phyloP scores from a whole-genome alignment of 768 basidiomycete species.

The Cyclocybe cylindracea region DNA sequence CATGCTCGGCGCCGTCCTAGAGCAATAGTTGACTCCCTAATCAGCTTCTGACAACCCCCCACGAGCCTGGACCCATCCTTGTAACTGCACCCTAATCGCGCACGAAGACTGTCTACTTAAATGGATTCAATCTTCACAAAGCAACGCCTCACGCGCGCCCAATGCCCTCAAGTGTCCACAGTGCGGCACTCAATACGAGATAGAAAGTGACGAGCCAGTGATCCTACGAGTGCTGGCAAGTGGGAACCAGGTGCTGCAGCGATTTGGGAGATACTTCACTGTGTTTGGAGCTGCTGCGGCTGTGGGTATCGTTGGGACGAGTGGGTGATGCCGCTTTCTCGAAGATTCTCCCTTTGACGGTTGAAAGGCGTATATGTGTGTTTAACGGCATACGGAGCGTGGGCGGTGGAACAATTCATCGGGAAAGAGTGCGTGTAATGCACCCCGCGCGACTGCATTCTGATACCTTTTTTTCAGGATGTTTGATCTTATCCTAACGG shows the following conservation, averaged over 20 bases:
- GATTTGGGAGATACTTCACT: constrained; percentile 53
- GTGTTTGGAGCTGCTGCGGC: constrained; percentile 50
- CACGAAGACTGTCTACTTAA: constrained; percentile 78
- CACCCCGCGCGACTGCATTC: background rate
- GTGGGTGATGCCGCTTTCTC: constrained; percentile 37
- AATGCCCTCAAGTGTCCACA: constrained; percentile 84
- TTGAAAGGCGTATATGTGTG: constrained; percentile 42
- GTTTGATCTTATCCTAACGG: constrained; percentile 63
- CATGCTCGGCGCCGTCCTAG: constrained; percentile 2
- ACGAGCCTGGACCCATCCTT: constrained; percentile 75
- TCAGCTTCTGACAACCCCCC: constrained; percentile 31
- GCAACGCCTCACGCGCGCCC: constrained; percentile 48
- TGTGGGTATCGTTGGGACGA: constrained; percentile 58
- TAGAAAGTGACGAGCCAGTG: constrained; percentile 64
- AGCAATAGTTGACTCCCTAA: background rate
- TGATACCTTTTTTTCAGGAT: constrained; percentile 37
- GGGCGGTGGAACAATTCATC: constrained; percentile 68
- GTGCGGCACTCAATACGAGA: constrained; percentile 64
- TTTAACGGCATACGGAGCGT: constrained; percentile 69
- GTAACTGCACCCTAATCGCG: constrained; percentile 77
- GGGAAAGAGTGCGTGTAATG: constrained; percentile 56
- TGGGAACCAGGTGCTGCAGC: constrained; percentile 51
- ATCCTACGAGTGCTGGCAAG: constrained; percentile 50
- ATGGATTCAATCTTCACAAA: constrained; percentile 77
- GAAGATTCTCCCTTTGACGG: background rate